Base-by-base conservation (phyloP, 75 land plant genomes). In the Azolla pinnata region DNA sequence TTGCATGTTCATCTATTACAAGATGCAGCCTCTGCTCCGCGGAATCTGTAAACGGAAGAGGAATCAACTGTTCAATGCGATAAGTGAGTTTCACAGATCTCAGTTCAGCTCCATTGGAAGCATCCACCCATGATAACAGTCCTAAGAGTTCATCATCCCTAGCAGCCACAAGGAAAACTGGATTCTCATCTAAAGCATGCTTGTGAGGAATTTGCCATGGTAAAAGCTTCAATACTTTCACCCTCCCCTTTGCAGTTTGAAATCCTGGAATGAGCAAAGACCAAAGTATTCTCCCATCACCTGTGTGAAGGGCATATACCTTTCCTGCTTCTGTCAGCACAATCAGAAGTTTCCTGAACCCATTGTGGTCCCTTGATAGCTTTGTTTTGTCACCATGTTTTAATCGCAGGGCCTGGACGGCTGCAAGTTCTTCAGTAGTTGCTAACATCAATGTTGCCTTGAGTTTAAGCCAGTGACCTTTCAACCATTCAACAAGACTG, bases 381-480 rank as follows among this genome's bases (percentile, higher is more conserved):
- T 93, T 93, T 59, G 81, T 83, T 66, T 83, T 93, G 47, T 79
- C 98, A 46, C 96, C 82, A 62, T 73, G 83, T 54, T 81, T 79
- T 64, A 89, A 68, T 54, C 90, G 73, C 52, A 86, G 68, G 31
- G 31, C 70, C 65, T 86, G 99, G 30, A 95, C 77, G 24, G 79
- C 87, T 34, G 80, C 90, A 28, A 83, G 44, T 31, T 89, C 96
- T 26, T 86, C 91, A 58, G 87, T 65, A 29, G 59, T 81, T 34
- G 99, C 99, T 72, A 95, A 77, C 85, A 95, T 86, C n/a, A 89
- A 56, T 10, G 96, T 83, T 26, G 91, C 84, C 65, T 89, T 95
- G 45, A 95, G 75, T 59, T 79, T 89, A 66, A 93, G 68, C 38
- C 83, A 26, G 54, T 93, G 98, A 3, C 96, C 99, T 91, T 89